Conservation (phyloP, 2,329 filamentous ascomycete genomes). For the Aureobasidium melanogenum region DNA sequence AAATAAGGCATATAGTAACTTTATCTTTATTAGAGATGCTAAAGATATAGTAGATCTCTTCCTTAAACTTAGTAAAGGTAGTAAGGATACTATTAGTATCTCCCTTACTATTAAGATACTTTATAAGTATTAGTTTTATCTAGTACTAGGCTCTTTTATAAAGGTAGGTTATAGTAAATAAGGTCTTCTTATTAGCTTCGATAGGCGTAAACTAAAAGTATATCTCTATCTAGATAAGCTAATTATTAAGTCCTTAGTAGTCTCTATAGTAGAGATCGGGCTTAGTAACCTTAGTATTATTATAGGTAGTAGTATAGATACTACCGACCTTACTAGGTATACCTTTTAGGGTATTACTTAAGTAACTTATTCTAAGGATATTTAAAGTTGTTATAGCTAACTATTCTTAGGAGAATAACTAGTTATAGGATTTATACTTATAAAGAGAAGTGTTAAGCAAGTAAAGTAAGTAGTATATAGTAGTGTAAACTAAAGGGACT, state of each 20-base stretch:
- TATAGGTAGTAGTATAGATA: too few species aligned
- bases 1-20: too few species aligned
- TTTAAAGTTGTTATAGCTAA: neutral
- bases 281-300: neutral
- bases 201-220: neutral
- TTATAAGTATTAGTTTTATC: neutral
- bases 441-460: neutral
- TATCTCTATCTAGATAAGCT: neutral
- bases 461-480: neutral
- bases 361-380: neutral
- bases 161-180: neutral
- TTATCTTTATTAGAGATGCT: too few species aligned
- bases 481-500: constrained; percentile 5
- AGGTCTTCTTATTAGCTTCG: neutral
- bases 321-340: neutral
- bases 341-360: neutral
- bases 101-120: neutral
- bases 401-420: neutral
- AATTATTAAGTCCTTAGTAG: neutral
- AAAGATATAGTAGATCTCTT: too few species aligned
- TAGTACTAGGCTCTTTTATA: neutral
- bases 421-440: neutral
- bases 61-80: neutral
- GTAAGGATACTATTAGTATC: neutral
- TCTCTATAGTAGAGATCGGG: constrained; percentile 2